Percentiles rank a stretch among this genome's conserved stretches.
Evolutionary conservation across 768 basidiomycete genomes (phyloP).

Genomic region (Tricholoma flavovirens): DNA sequence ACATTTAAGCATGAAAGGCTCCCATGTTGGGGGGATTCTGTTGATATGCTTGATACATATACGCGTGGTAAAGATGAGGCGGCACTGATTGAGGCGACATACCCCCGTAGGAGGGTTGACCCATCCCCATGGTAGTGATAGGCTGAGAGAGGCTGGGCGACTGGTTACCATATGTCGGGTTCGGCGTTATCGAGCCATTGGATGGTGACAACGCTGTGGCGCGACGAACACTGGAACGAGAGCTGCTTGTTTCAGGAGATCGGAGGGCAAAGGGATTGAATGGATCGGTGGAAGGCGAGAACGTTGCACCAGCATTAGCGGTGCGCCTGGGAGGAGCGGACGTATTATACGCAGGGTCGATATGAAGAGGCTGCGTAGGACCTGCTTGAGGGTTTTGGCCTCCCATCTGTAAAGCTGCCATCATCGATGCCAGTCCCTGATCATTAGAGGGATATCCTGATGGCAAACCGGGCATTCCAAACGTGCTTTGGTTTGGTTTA

Average conservation of each 20-base stretch:
- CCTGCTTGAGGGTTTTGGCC: slow-evolving; percentile 81
- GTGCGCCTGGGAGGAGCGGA: slow-evolving; percentile 32
- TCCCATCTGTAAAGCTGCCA: slow-evolving; percentile 89
- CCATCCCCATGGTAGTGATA: slow-evolving; percentile 55
- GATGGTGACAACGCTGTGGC: slow-evolving; percentile 39
- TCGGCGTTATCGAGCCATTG: slow-evolving; percentile 39
- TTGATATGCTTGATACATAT: slow-evolving; percentile 83
- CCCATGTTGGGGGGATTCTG: slow-evolving; percentile 77
- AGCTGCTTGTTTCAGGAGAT: slow-evolving; percentile 39
- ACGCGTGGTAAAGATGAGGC: slow-evolving; percentile 69
- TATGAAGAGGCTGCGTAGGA: slow-evolving; percentile 59
- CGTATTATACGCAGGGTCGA: slow-evolving; percentile 56
- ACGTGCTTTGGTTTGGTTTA: slow-evolving; percentile 50
- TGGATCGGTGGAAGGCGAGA: slow-evolving; percentile 38
- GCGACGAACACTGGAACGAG: slow-evolving; percentile 47
- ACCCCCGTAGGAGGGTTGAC: slow-evolving; percentile 57
- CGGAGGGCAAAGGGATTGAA: slow-evolving; percentile 50
- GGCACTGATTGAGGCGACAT: slow-evolving; percentile 56
- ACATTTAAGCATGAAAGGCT: slow-evolving; percentile 59
- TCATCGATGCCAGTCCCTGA: slow-evolving; percentile 86
- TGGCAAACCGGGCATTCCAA: slow-evolving; percentile 69
- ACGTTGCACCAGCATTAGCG: slow-evolving; percentile 29
- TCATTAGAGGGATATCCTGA: slow-evolving; percentile 79
- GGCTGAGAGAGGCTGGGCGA: slow-evolving; percentile 57
- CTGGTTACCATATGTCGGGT: slow-evolving; percentile 45